Conservation (phyloP, 1,139 yeast genomes). For the Wickerhamomyces sp. region DNA sequence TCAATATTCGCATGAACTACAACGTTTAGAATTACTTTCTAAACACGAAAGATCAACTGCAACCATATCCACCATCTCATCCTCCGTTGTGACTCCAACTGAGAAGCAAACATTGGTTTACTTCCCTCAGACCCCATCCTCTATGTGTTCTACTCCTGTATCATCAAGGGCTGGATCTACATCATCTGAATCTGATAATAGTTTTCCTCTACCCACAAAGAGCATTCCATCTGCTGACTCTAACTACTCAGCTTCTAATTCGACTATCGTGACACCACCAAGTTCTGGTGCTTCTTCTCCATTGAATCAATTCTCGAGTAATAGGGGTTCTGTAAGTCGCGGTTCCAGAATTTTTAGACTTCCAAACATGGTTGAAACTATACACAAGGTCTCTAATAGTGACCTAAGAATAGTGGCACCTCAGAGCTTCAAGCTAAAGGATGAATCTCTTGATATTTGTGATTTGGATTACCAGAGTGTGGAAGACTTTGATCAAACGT, state of each 20-base stretch:
- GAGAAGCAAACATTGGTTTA: not conserved
- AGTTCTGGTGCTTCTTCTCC: constrained; percentile 24
- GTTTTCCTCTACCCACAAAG: not conserved
- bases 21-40: not conserved
- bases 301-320: constrained; percentile 9
- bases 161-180: constrained; percentile 6
- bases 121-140: constrained; percentile 1
- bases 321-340: not conserved
- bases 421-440: not conserved
- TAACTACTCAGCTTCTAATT: not conserved
- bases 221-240: not conserved
- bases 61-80: constrained; percentile 2
- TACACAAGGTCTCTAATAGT: not conserved
- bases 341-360: constrained; percentile 3
- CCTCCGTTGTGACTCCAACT: constrained; percentile 4
- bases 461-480: not conserved
- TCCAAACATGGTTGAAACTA: not conserved
- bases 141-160: constrained; percentile 3
- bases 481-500: not conserved
- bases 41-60: not conserved
- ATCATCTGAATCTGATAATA: constrained; percentile 2
- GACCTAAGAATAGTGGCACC: constrained; percentile 1
- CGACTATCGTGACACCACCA: constrained; percentile 21
- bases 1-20: constrained; percentile 13
- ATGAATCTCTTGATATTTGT: not conserved